These are phyloP conservation scores for Micromonas commoda DNA, from an alignment of 139 green algal genomes.

Conservation along the genomic window DNA sequence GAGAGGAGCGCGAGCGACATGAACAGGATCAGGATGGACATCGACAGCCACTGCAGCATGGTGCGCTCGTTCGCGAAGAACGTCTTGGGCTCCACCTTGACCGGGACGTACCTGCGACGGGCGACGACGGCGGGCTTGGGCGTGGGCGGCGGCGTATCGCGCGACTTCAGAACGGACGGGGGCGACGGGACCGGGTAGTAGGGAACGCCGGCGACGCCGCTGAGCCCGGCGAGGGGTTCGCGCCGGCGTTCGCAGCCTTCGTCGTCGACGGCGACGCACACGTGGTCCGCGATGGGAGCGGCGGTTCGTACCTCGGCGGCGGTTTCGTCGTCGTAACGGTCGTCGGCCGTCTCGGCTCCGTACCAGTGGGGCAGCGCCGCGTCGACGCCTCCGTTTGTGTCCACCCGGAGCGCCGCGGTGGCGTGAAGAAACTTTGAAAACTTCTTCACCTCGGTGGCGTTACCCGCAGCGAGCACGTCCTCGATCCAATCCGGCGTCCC, in stretches of 20 bases:
- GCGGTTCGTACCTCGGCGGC: not conserved
- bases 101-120: constrained; percentile 48
- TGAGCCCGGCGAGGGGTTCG: not conserved
- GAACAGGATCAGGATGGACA: constrained; percentile 56
- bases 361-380: too few species aligned
- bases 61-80: constrained; percentile 97
- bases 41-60: constrained; percentile 92
- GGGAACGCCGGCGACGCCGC: not conserved
- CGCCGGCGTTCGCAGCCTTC: not conserved
- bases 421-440: constrained; percentile 35
- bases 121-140: not conserved
- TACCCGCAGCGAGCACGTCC: constrained; percentile 32
- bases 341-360: too few species aligned
- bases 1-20: not conserved
- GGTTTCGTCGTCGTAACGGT: too few species aligned
- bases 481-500: constrained; percentile 69
- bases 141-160: not conserved
- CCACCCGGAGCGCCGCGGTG: constrained; percentile 25
- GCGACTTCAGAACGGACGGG: too few species aligned
- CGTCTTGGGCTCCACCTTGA: constrained; percentile 88
- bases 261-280: not conserved
- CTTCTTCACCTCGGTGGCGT: constrained; percentile 31
- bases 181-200: not conserved
- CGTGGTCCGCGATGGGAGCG: not conserved
- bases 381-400: too few species aligned